Conservation (phyloP, 305 asterid genomes). For the Fraxinus angustifolia region DNA sequence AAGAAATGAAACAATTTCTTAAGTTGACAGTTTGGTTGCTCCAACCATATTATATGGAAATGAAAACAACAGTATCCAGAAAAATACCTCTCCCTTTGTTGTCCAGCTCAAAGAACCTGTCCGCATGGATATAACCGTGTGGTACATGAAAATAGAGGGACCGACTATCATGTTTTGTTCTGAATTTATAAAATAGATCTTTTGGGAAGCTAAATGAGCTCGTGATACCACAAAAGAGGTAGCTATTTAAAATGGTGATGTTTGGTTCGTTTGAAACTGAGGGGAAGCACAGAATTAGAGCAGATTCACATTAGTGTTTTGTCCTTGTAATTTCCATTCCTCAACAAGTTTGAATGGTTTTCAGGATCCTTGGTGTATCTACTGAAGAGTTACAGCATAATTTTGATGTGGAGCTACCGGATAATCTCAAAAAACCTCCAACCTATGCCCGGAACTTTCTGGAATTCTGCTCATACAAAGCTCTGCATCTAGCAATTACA, state of each 20-base stretch:
- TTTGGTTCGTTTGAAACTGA: constrained; percentile 9
- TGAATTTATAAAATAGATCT: neutral
- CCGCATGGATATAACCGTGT: neutral
- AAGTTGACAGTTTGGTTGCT: neutral
- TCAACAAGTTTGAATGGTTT: constrained; percentile 20
- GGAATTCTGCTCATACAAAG: constrained; percentile 74
- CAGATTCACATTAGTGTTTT: neutral
- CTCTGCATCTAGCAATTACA: constrained; percentile 45
- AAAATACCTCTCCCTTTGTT: neutral
- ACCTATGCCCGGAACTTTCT: constrained; percentile 67
- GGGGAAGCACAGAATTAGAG: neutral
- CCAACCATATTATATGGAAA: neutral
- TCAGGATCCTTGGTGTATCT: constrained; percentile 63
- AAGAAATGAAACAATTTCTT: neutral
- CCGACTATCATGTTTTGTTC: neutral
- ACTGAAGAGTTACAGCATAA: constrained; percentile 48
- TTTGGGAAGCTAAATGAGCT: constrained; percentile 1
- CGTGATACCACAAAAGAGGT: neutral
- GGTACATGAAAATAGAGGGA: constrained; percentile 10
- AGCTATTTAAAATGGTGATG: neutral
- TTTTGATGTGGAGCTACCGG: constrained; percentile 60
- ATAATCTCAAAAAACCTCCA: constrained; percentile 50
- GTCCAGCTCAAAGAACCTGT: neutral
- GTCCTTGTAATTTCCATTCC: neutral
- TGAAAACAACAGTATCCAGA: neutral